Conservation (phyloP, 108 stramenopile genomes). For the Cyclotella sp. region DNA sequence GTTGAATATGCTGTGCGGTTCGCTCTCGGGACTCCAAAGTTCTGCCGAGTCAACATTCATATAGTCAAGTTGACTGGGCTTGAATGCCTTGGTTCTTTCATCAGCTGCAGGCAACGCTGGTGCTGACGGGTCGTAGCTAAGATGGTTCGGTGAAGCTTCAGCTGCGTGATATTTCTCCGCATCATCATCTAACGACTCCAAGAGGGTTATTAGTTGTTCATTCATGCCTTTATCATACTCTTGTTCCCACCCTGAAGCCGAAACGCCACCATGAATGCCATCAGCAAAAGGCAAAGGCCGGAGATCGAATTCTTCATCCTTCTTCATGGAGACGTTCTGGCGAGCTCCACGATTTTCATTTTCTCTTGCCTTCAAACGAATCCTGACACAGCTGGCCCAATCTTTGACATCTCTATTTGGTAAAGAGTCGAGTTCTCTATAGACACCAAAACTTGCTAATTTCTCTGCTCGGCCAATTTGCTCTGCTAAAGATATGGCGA, state of each 20-base stretch:
- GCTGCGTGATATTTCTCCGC: too few species aligned
- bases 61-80: neutral
- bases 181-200: neutral
- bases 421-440: neutral
- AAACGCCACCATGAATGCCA: neutral
- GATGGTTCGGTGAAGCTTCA: neutral
- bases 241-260: neutral
- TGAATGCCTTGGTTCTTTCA: neutral
- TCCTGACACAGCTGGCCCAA: slow-evolving; percentile 2
- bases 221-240: neutral
- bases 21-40: neutral
- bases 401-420: neutral
- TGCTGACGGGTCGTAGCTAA: neutral
- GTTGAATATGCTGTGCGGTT: neutral
- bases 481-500: neutral
- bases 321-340: too few species aligned
- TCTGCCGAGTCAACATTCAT: neutral
- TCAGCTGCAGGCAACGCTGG: neutral
- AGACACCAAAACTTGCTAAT: too few species aligned
- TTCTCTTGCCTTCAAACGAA: neutral
- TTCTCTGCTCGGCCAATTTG: slow-evolving; percentile 2
- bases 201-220: neutral
- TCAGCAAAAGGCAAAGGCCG: too few species aligned
- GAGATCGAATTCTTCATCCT: too few species aligned
- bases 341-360: too few species aligned